Base-by-base conservation (phyloP, 768 basidiomycete genomes). In the Coprinellus aureogranulatus region DNA sequence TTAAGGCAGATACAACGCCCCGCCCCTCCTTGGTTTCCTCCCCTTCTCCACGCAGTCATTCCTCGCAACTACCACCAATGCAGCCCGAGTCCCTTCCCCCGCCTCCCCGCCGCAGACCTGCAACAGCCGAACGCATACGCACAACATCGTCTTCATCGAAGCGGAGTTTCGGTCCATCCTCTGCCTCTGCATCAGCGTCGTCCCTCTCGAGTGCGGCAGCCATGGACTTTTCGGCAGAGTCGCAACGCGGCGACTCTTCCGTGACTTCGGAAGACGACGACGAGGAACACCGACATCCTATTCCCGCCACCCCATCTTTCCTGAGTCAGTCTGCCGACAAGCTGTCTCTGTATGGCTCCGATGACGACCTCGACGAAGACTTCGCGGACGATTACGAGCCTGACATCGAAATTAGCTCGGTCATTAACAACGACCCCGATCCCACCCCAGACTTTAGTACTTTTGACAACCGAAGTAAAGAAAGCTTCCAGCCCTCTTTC, bases 121-220 rank as follows among this genome's bases (percentile, higher is more conserved):
- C 26, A 27, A 31, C 31, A 20, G 53, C 50, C 40, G 55, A 57
- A 46, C 60, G 60, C 23, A 49, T 57, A 12, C 9, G 48, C 51
- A 59, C 50, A 57, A 59, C 72, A 6, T 81, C 84, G 65, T 71
- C 75, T 8, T 74, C 75, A 27, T 84, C 81, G 14, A 75, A 72
- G 57, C 73, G 80, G 61, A 82, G 81, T 0, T 81, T 81, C 56
- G 84, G 79, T 54, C 71, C 67, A 51, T 78, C 77, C 11, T 77
- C 76, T 16, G 71, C 72, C 18, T 79, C 80, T 5, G 77, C 76
- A 25, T 80, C 80, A 6, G 76, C 76, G 26, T 73, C 75, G 31
- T 82, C 79, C 22, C 62, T 77, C 34, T 61, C 69, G n/a, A 63
- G 65, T 39, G 51, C 51, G 14, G 27, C 34, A 34, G 34, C 51